A percentile compares a stretch with the other conserved stretches of the same genome.
phyloP scores from a whole-genome alignment of 192 early-diverging fungal species.

The Chytriomyces sp. region DNA sequence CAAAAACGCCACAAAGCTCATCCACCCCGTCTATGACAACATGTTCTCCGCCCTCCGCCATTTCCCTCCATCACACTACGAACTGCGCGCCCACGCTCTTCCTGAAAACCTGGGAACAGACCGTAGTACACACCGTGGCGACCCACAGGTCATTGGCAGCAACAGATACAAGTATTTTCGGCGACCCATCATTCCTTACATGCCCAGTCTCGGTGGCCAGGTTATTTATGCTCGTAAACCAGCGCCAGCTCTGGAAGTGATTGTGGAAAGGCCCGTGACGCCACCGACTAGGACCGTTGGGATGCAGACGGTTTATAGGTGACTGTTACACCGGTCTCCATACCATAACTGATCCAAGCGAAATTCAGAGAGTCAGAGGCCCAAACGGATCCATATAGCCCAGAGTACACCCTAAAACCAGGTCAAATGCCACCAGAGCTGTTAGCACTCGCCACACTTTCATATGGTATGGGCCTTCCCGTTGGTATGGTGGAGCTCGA shows the following conservation, averaged over 20 bases:
- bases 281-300: conserved; percentile 46
- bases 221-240: conserved; percentile 54
- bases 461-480: conserved; percentile 57
- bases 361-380: conserved; percentile 53
- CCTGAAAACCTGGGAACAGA: conserved; percentile 47
- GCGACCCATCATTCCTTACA: conserved; percentile 62
- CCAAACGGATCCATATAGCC: conserved; percentile 67
- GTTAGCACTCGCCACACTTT: conserved; percentile 59
- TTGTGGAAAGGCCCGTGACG: conserved; percentile 37
- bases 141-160: conserved; percentile 47
- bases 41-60: conserved; percentile 64
- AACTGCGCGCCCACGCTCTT: conserved; percentile 37
- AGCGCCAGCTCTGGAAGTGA: conserved; percentile 8
- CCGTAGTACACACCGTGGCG: conserved; percentile 35
- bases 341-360: neutral
- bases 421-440: conserved; percentile 53
- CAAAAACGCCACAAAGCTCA: conserved; percentile 1
- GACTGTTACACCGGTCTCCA: neutral
- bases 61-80: conserved; percentile 39
- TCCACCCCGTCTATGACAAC: conserved; percentile 41
- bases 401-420: conserved; percentile 54
- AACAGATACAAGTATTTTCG: conserved; percentile 65
- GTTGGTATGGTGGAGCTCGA: conserved; percentile 58
- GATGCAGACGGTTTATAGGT: conserved; percentile 59
- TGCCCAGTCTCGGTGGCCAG: conserved; percentile 55